Evolutionary conservation across 2,329 filamentous ascomycete genomes (phyloP).

Genomic region (Rasamsonia emersonii): DNA sequence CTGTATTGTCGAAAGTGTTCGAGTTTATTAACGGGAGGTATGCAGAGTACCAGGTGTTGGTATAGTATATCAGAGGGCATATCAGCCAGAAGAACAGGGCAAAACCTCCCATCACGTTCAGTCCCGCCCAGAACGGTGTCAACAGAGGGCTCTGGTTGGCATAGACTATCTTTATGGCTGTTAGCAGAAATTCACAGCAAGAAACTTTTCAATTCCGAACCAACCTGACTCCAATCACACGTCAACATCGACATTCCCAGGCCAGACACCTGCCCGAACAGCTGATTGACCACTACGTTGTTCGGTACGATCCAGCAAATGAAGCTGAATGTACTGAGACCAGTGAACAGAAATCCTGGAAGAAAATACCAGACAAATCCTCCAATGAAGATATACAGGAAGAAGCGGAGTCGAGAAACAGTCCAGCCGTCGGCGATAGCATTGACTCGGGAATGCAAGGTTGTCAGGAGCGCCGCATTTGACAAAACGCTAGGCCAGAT

Average conservation of each 20-base stretch:
- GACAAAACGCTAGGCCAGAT: slow-evolving; percentile 54
- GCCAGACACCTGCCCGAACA: slow-evolving; percentile 62
- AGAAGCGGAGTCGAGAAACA: slow-evolving; percentile 29
- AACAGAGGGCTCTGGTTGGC: slow-evolving; percentile 60
- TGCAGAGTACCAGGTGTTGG: slow-evolving; percentile 50
- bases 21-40: slow-evolving; percentile 56
- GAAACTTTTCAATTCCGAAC: not conserved
- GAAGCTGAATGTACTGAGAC: slow-evolving; percentile 61
- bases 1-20: slow-evolving; percentile 57
- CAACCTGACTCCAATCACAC: slow-evolving; percentile 66
- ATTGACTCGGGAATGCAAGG: slow-evolving; percentile 26
- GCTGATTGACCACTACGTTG: slow-evolving; percentile 60
- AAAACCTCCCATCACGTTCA: slow-evolving; percentile 38
- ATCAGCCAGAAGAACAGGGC: slow-evolving; percentile 37
- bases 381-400: slow-evolving; percentile 24
- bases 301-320: slow-evolving; percentile 63
- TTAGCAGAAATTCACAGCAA: not conserved
- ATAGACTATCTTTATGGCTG: slow-evolving; percentile 37
- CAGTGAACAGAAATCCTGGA: slow-evolving; percentile 60
- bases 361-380: slow-evolving; percentile 30
- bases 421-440: slow-evolving; percentile 33
- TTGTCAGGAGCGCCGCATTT: slow-evolving; percentile 40
- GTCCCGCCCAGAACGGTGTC: slow-evolving; percentile 47
- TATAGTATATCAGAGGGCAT: slow-evolving; percentile 37
- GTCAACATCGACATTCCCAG: slow-evolving; percentile 61